These are phyloP conservation scores for Suaeda aralocaspica DNA, from an alignment of 148 eudicot genomes.

Conservation along the genomic window DNA sequence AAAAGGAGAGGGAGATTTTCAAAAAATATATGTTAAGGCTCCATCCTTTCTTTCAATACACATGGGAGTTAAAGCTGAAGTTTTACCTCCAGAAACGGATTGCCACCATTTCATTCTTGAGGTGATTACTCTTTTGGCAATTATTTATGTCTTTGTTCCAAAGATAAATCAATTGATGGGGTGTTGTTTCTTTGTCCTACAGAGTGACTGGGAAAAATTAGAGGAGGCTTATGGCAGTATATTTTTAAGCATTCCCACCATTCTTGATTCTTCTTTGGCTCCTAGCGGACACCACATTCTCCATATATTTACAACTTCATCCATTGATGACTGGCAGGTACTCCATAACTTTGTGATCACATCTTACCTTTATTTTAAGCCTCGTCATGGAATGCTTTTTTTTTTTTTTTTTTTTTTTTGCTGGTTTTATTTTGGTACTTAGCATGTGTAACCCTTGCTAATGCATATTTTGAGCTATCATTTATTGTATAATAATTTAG, in stretches of 20 bases:
- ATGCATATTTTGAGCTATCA: too few relatives aligned
- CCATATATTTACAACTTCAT: constrained; percentile 86
- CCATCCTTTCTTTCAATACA: constrained; percentile 98
- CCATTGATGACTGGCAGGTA: constrained; percentile 96
- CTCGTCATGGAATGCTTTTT: not conserved
- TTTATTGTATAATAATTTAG: too few relatives aligned
- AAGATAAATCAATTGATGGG: not conserved
- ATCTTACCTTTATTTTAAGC: not conserved
- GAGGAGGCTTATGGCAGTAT: constrained; percentile 89
- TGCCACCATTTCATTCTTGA: constrained; percentile 98
- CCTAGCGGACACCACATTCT: constrained; percentile 88
- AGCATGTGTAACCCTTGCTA: too few relatives aligned
- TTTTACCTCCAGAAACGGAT: constrained; percentile 83
- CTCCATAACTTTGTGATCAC: constrained; percentile 5
- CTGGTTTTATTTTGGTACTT: too few relatives aligned
- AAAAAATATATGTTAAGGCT: constrained; percentile 79
- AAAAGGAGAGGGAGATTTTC: constrained; percentile 81
- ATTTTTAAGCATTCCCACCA: constrained; percentile 95
- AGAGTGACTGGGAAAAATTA: constrained; percentile 76
- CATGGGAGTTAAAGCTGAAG: constrained; percentile 84
- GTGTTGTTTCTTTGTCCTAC: constrained; percentile 19
- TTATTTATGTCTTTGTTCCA: not conserved
- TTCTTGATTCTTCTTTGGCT: constrained; percentile 90
- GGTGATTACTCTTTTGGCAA: constrained; percentile 34
- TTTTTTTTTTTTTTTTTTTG: too few relatives aligned